Evolutionary conservation across 2,329 filamentous ascomycete genomes (phyloP), one percentile per base, ranked within the genome.

Genomic region (Trichoderma cornu-damae): DNA sequence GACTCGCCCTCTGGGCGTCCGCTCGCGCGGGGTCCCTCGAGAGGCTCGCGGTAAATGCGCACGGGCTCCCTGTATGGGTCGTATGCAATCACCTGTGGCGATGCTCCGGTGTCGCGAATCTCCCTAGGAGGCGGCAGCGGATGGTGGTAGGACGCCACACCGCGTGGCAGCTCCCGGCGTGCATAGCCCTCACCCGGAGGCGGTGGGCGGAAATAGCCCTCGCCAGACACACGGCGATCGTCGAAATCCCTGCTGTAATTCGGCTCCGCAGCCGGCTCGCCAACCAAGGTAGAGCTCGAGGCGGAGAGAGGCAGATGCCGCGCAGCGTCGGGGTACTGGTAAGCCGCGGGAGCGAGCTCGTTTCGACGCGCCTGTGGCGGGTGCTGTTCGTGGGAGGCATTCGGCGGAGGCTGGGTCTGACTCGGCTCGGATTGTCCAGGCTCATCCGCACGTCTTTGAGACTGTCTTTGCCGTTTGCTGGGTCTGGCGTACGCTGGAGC

Each of bases 391-490:
- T 71, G 67, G 20, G 69, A 69, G 32, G 68, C 61, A 52, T 64
- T 69, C n/a, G 72, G 66, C 26, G 65, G 64, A n/a, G 73, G 70
- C n/a, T 72, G 70, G 11, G 72, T 70, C 60, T 75, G 73, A 61
- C 73, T 72, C n/a, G 73, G 69, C 56, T 80, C 79, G 50, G 62
- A 61, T 40, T 65, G 64, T 16, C 58, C 62, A 47, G 63, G 43
- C 18, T 66, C 68, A 30, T 67, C 64, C 49, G 60, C 70, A 57
- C 76, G 75, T 48, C 72, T 74, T 43, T 74, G 70, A 26, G 70
- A 69, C 44, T 81, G 76, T 61, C 79, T 77, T 64, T 79, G 77
- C 50, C 83, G 79, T 67, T 86, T 87, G 62, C 73, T 74, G 8
- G 83, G 79, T 48, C 82, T 77, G 30, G 76, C 69, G 59, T 79